These are phyloP conservation scores for Durusdinium trenchii DNA, from an alignment of 73 alveolate genomes.

Conservation along the genomic window DNA sequence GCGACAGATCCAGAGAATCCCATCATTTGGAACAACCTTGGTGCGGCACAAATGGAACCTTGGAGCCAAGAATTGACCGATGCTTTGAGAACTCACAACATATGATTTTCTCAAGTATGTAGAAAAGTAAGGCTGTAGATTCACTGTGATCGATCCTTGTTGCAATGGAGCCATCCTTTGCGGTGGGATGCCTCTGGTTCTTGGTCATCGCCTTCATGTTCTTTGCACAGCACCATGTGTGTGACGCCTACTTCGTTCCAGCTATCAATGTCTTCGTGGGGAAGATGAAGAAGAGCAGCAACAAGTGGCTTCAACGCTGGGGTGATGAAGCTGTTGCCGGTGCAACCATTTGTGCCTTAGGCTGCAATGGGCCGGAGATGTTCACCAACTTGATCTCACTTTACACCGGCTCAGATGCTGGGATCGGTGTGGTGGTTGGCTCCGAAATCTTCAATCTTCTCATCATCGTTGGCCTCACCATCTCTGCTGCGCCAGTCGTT, in stretches of 20 bases:
- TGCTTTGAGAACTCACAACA: not conserved
- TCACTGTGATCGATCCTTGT: too few species aligned
- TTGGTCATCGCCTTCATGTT: slow-evolving; percentile 77
- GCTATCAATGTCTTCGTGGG: slow-evolving; percentile 88
- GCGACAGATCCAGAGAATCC: slow-evolving; percentile 34
- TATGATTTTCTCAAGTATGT: too few species aligned
- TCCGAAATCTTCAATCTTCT: slow-evolving; percentile 87
- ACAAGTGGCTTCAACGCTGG: slow-evolving; percentile 84
- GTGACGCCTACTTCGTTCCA: slow-evolving; percentile 93
- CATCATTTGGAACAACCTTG: slow-evolving; percentile 74
- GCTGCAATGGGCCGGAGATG: slow-evolving; percentile 91
- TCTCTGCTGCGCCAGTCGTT: slow-evolving; percentile 55
- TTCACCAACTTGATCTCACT: slow-evolving; percentile 79
- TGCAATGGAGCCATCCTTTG: not conserved
- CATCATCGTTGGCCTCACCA: slow-evolving; percentile 86
- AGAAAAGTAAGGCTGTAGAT: too few species aligned
- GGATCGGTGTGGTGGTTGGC: slow-evolving; percentile 95
- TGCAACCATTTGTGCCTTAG: slow-evolving; percentile 80
- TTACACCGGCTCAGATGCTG: slow-evolving; percentile 85
- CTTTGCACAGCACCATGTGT: slow-evolving; percentile 88
- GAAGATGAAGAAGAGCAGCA: slow-evolving; percentile 74
- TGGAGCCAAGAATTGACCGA: not conserved
- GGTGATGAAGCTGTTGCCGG: slow-evolving; percentile 90
- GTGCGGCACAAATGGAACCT: slow-evolving; percentile 11
- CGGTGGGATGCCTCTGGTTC: slow-evolving; percentile 89